Evolutionary conservation across 345 rosid genomes (phyloP), one percentile per base, ranked within the genome.

Genomic region (Theobroma cacao): DNA sequence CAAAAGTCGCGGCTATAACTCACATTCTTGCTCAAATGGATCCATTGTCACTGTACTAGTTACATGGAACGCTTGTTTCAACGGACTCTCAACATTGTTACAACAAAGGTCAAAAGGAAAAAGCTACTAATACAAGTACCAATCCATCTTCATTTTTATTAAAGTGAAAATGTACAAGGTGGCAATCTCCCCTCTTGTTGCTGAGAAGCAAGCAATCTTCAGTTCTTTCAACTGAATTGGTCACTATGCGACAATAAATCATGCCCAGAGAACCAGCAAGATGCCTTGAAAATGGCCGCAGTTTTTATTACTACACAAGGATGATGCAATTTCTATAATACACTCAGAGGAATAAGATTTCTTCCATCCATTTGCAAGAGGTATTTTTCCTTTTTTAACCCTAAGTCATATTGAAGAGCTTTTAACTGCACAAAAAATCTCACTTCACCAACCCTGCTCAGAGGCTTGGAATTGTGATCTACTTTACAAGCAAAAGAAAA

Each of bases 371-470:
- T 72, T 63, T 66, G 43, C 74, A 18, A 3, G 70, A 60, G 71
- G 58, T 10, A 22, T 10, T 9, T 40, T 24, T 26, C 33, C 17
- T 22, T 33, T 45, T 47, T 53, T 70, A 80, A 56, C 59, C 50
- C 75, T 7, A 50, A 66, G 55, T 64, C 68, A 72, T 78, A 65
- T 52, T 61, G 53, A 77, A 77, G 26, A 74, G 6, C 26, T 24
- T 48, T 83, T 62, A 38, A 22, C 73, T 80, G 77, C 85, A 83
- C 83, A 73, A 60, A 53, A n/a, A 47, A 61, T 75, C 78, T 74
- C 68, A 67, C 15, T 30, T 13, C n/a, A 66, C 50, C 72, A 41
- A 67, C 12, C 50, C 53, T 67, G n/a, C 33, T 67, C 33, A 26
- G 41, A 41, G 58, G 38, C 38, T 63, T 63, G 43, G 41, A 24